Evolutionary conservation across 1,139 yeast species (phyloP).

Genomic region (Eremothecium coryli): DNA sequence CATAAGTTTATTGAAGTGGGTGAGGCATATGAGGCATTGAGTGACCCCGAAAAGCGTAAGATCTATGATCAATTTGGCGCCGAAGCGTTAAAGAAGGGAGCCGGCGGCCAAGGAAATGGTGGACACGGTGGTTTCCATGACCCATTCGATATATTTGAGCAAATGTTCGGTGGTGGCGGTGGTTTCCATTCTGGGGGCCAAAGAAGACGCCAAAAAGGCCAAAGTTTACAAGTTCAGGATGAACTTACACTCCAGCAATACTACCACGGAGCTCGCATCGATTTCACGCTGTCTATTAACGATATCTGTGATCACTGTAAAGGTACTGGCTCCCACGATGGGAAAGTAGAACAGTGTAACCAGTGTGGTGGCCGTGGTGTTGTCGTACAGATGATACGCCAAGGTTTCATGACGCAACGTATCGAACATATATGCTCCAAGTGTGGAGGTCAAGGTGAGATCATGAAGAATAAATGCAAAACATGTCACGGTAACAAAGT

Average conservation of each 20-base stretch:
- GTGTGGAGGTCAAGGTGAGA: conserved; percentile 71
- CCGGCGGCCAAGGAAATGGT: conserved; percentile 34
- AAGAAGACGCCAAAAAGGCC: conserved; percentile 51
- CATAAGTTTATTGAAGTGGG: conserved; percentile 83
- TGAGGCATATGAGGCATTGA: conserved; percentile 84
- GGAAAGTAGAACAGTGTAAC: conserved; percentile 52
- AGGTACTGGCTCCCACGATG: conserved; percentile 82
- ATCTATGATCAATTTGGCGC: conserved; percentile 77
- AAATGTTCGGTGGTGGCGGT: conserved; percentile 48
- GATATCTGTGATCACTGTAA: conserved; percentile 67
- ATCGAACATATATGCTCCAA: conserved; percentile 68
- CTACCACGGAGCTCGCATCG: conserved; percentile 56
- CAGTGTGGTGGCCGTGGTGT: conserved; percentile 73
- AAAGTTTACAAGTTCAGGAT: conserved; percentile 49
- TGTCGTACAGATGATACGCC: conserved; percentile 55
- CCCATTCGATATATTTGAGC: conserved; percentile 66
- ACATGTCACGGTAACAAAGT: conserved; percentile 67
- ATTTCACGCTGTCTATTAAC: conserved; percentile 59
- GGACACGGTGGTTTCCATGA: conserved; percentile 37
- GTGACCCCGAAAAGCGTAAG: conserved; percentile 61
- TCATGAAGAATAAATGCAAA: conserved; percentile 54
- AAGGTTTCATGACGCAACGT: conserved; percentile 87
- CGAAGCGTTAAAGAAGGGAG: conserved; percentile 56
- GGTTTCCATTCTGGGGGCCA: conserved; percentile 36
- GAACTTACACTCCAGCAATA: conserved; percentile 54